phyloP scores from a whole-genome alignment of 768 basidiomycete species.

The Psilocybe cyanescens region DNA sequence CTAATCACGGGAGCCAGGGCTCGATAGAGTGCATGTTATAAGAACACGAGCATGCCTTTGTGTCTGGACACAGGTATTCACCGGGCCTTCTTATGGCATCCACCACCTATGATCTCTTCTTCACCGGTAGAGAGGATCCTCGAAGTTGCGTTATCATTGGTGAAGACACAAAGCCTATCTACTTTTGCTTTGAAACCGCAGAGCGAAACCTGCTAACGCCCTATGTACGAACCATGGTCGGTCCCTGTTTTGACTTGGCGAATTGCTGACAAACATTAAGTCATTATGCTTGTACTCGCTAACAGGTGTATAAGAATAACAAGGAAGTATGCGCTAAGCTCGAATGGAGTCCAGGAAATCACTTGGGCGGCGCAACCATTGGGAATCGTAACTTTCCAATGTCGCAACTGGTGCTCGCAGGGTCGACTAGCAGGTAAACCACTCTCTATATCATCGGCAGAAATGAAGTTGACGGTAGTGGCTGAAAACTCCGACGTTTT shows the following conservation, averaged over 20 bases:
- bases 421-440: constrained; percentile 53
- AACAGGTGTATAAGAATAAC: constrained; percentile 48
- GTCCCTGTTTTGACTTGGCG: constrained; percentile 23
- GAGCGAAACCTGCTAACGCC: constrained; percentile 40
- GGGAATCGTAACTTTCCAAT: constrained; percentile 60
- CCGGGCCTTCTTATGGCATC: constrained; percentile 41
- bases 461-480: constrained; percentile 9
- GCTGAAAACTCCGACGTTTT: constrained; percentile 16
- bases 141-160: constrained; percentile 72
- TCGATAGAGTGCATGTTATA: constrained; percentile 47
- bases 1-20: constrained; percentile 53
- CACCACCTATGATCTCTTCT: constrained; percentile 61
- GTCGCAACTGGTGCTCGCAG: constrained; percentile 61
- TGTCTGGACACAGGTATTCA: constrained; percentile 35
- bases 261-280: constrained; percentile 17
- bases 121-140: constrained; percentile 72
- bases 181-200: constrained; percentile 69
- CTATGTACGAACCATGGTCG: constrained; percentile 54
- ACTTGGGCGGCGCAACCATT: constrained; percentile 58
- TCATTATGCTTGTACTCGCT: constrained; percentile 6
- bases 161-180: constrained; percentile 59
- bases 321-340: constrained; percentile 52
- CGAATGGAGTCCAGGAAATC: constrained; percentile 56
- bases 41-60: constrained; percentile 40
- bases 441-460: constrained; percentile 13